phyloP scores from a whole-genome alignment of 2,329 filamentous ascomycete genomes.

The Paracorniculantispora psalliotae region DNA sequence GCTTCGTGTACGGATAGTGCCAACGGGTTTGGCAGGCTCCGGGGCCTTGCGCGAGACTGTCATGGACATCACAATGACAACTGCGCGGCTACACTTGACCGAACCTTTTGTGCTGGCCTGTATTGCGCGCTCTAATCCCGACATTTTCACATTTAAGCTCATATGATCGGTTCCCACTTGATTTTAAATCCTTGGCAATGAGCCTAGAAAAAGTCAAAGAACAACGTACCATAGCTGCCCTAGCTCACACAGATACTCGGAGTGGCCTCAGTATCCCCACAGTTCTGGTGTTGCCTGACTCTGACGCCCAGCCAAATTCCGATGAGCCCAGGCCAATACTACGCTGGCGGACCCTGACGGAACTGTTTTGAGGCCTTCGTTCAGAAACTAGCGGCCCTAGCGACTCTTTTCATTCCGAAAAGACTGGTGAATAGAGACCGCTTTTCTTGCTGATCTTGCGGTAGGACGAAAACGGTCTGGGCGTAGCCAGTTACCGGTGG shows the following conservation, averaged over 20 bases:
- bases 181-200: no score
- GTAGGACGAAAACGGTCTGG: not conserved
- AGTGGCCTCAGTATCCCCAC: not conserved
- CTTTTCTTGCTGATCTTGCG: not conserved
- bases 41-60: no score
- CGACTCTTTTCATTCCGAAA: not conserved
- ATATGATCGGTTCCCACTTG: no score
- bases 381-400: not conserved
- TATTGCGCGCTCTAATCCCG: no score
- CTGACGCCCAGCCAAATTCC: no score
- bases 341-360: not conserved
- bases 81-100: no score
- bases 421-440: not conserved
- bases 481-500: not conserved
- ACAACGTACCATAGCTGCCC: not conserved
- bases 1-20: not conserved
- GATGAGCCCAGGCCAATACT: no score
- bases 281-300: not conserved
- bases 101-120: no score
- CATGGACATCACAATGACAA: no score
- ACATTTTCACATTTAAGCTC: no score
- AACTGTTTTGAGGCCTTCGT: not conserved
- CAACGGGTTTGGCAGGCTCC: not conserved
- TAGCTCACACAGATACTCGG: not conserved
- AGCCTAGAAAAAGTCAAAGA: not conserved